phyloP scores from a whole-genome alignment of 352 stramenopile species.

The Plasmopara viticola region DNA sequence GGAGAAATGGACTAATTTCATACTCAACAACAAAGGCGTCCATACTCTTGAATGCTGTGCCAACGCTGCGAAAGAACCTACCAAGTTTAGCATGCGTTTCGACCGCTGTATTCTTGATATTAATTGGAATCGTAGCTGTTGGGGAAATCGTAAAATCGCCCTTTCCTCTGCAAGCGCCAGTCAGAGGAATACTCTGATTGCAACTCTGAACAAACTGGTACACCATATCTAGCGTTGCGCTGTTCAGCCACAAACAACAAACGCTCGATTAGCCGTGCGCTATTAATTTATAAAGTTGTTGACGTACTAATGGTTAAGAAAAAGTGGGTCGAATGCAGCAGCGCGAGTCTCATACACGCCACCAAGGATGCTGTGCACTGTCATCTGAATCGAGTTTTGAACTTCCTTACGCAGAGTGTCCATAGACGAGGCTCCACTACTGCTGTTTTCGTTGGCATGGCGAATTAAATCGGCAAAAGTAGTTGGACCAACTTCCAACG shows the following conservation, averaged over 20 bases:
- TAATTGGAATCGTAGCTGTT: conserved; percentile 29
- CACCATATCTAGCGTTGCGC: conserved; percentile 46
- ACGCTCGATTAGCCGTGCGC: background rate
- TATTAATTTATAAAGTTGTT: background rate
- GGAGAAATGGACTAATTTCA: conserved; percentile 49
- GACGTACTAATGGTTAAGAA: conserved; percentile 43
- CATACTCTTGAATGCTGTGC: conserved; percentile 28
- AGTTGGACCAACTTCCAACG: conserved; percentile 57
- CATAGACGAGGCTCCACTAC: conserved; percentile 16
- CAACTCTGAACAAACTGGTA: conserved; percentile 64
- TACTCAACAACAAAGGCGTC: conserved; percentile 47
- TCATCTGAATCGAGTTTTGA: conserved; percentile 36
- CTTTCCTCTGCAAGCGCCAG: conserved; percentile 23
- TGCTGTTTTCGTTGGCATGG: conserved; percentile 24
- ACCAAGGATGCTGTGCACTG: conserved; percentile 34
- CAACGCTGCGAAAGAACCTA: conserved; percentile 29
- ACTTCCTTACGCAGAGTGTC: conserved; percentile 30
- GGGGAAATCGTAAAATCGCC: conserved; percentile 23
- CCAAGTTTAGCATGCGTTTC: conserved; percentile 26
- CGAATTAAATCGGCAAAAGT: conserved; percentile 56
- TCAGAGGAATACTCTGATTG: conserved; percentile 33
- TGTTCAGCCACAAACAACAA: conserved; percentile 8
- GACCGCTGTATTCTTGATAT: conserved; percentile 21
- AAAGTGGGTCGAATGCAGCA: conserved; percentile 40
- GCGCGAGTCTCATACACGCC: conserved; percentile 38